These are phyloP conservation scores for Hortiboletus campestris DNA, from an alignment of 768 basidiomycete genomes.

Conservation along the genomic window DNA sequence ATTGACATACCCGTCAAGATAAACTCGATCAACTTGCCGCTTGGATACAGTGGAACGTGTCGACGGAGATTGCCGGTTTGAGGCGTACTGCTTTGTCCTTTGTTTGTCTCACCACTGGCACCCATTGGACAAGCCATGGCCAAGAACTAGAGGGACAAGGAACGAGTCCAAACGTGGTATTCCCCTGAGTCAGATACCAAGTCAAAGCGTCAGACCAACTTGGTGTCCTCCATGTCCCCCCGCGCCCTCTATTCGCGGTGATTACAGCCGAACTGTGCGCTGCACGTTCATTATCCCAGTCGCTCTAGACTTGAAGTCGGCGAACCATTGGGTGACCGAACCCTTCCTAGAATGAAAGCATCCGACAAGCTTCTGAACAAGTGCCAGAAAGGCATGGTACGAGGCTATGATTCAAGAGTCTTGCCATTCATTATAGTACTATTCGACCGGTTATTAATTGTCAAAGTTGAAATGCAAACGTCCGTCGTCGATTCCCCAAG, in stretches of 20 bases:
- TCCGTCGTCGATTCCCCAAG: background rate
- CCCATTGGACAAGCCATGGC: too few species aligned
- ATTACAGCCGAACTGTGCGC: slow-evolving; percentile 12
- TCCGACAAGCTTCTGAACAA: background rate
- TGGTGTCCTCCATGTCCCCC: background rate
- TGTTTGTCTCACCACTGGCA: too few species aligned
- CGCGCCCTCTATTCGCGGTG: slow-evolving; percentile 4
- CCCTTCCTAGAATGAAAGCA: background rate
- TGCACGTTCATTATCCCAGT: slow-evolving; percentile 1
- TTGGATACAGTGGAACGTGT: slow-evolving; percentile 10
- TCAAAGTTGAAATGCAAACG: background rate
- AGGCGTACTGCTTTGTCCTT: slow-evolving; percentile 1
- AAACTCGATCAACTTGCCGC: slow-evolving; percentile 7
- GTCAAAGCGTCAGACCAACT: background rate
- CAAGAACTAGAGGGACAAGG: background rate
- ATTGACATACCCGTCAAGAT: slow-evolving; percentile 6
- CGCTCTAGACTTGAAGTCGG: slow-evolving; percentile 2
- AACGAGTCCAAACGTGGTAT: background rate
- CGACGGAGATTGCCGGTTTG: slow-evolving; percentile 14
- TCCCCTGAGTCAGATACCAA: background rate
- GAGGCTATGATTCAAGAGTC: background rate
- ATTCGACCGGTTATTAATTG: too few species aligned
- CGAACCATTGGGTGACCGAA: background rate
- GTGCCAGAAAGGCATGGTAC: background rate
- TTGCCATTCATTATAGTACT: background rate